Conservation (phyloP, 768 basidiomycete genomes). For the Boletus subparvulus region DNA sequence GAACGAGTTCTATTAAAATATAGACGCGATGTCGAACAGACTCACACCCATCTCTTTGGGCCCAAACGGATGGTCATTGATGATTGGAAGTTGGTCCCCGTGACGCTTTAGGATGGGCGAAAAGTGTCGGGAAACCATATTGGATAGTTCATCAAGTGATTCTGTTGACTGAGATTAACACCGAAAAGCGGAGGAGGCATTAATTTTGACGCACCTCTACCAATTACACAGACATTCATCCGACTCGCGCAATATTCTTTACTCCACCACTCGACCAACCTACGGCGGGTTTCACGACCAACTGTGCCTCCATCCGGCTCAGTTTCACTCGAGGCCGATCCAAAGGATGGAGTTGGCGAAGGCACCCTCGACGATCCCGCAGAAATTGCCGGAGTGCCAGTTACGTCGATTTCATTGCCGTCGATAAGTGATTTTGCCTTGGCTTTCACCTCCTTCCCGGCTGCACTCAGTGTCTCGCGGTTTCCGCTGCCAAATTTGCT, state of each 20-base stretch:
- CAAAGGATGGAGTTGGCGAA: slow-evolving; percentile 60
- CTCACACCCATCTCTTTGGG: slow-evolving; percentile 68
- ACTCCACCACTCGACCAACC: slow-evolving; percentile 84
- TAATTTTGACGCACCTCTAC: slow-evolving; percentile 54
- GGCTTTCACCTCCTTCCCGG: slow-evolving; percentile 55
- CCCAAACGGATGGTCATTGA: slow-evolving; percentile 76
- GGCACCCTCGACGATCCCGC: slow-evolving; percentile 54
- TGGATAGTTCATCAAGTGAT: slow-evolving; percentile 68
- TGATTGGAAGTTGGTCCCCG: slow-evolving; percentile 57
- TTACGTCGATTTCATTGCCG: slow-evolving; percentile 18
- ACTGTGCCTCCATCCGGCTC: slow-evolving; percentile 76
- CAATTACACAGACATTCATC: slow-evolving; percentile 78
- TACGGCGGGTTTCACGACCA: slow-evolving; percentile 76
- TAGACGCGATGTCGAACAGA: slow-evolving; percentile 17
- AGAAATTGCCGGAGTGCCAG: slow-evolving; percentile 35
- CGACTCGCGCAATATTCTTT: slow-evolving; percentile 79
- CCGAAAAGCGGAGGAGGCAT: not conserved
- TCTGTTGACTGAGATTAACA: slow-evolving; percentile 43
- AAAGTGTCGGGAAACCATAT: slow-evolving; percentile 63
- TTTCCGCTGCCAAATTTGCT: slow-evolving; percentile 91
- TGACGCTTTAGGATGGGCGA: slow-evolving; percentile 69
- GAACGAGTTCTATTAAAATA: slow-evolving; percentile 7
- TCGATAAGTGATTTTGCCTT: slow-evolving; percentile 42
- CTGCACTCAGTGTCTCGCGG: slow-evolving; percentile 64
- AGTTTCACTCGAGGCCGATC: slow-evolving; percentile 51